phyloP scores from a whole-genome alignment of 371 early-diverging fungal genomes.

The Apophysomyces ossiformis region DNA sequence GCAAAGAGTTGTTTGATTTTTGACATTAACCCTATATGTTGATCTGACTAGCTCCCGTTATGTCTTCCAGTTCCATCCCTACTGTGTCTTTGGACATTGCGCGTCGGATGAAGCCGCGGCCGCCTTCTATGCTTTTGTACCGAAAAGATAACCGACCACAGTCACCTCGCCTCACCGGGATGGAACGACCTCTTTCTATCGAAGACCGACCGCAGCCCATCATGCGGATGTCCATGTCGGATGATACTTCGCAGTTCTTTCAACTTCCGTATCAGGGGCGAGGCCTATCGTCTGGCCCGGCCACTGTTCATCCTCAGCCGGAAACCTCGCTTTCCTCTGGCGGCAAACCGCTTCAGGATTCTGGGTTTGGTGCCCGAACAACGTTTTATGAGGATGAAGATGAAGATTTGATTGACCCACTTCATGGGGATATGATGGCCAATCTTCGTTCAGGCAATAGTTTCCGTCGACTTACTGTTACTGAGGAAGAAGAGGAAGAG shows the following conservation, averaged over 20 bases:
- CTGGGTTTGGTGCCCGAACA: constrained; percentile 13
- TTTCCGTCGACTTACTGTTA: background rate
- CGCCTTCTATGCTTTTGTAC: constrained; percentile 56
- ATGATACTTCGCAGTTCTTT: constrained; percentile 9
- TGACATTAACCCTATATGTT: background rate
- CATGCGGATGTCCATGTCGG: constrained; percentile 24
- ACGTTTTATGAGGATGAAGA: constrained; percentile 39
- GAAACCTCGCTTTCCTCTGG: constrained; percentile 2
- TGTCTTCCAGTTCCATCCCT: constrained; percentile 69
- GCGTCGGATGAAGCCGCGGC: constrained; percentile 65
- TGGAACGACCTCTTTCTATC: background rate
- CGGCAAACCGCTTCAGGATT: constrained; percentile 11
- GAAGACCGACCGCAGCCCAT: constrained; percentile 9
- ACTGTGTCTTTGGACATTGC: constrained; percentile 68
- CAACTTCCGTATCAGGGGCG: background rate
- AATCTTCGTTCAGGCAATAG: background rate
- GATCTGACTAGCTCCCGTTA: constrained; percentile 57
- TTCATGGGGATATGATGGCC: constrained; percentile 28
- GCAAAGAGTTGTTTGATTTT: background rate
- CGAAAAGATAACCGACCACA: constrained; percentile 18
- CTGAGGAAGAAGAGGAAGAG: constrained; percentile 5
- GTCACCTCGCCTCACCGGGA: constrained; percentile 1
- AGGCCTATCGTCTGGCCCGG: background rate
- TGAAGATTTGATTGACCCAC: constrained; percentile 53
- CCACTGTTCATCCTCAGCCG: background rate